Evolutionary conservation across 768 basidiomycete species (phyloP), one percentile per base, ranked within the genome.

Genomic region (Rhodotorula sphaerocarpa): DNA sequence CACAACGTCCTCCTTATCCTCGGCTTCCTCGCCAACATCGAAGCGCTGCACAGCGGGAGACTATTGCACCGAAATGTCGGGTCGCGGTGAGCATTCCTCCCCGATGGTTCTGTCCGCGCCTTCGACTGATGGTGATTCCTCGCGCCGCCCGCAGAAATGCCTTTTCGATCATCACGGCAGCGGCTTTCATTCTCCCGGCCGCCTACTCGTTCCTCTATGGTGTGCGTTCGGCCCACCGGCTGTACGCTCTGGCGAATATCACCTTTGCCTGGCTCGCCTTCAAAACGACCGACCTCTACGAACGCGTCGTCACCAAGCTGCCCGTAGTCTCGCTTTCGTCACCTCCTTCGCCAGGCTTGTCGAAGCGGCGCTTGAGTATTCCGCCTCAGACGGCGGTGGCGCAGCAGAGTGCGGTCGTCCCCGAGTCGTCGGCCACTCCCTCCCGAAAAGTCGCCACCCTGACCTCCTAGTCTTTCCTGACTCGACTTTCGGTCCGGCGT

Each of bases 171-270:
- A 34, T 51, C 15, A 57, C 67, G 2, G 23, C 54, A 30, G 0
- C 30, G 15, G 36, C 54, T 33, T 42, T 55, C n/a, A 27, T 43
- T 6, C 66, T 75, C 16, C 75, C 86, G 7, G 81, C 81, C 11
- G 72, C 72, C 10, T 74, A 79, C 4, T 82, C 86, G 50, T 82
- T 88, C 70, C 62, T 85, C n/a, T 73, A 80, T 47, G 88, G 88
- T 20, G 81, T 86, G n/a, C 78, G 83, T 31, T 78, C 76, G 69
- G 81, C 83, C 4, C 87, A 86, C 71, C 71, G 79, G 52, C 80
- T 88, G 44, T 86, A 86, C 71, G 83, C 87, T 55, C 79, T 75
- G 39, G 81, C 82, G 1, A 82, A 81, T 66, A 70, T 81, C 42
- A 77, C 76, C 14, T 67, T 83, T 25, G 39, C 54, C 27, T 65